phyloP scores from a whole-genome alignment of 73 alveolate genomes.

The Paramecium biaurelia region DNA sequence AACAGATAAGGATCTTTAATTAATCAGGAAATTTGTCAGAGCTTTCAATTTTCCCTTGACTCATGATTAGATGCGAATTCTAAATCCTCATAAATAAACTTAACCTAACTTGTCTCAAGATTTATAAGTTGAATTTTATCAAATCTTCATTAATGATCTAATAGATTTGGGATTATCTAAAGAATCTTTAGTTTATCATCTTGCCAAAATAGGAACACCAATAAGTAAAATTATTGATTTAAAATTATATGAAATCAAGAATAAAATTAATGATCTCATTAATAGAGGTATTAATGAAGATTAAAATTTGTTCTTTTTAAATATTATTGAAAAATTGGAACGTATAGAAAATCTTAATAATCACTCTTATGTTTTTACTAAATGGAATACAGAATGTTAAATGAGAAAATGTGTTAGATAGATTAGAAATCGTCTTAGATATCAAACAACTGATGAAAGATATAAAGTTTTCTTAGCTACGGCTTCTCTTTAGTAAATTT shows the following conservation, averaged over 20 bases:
- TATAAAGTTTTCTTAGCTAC: background rate
- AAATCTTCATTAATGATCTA: background rate
- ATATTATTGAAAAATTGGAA: background rate
- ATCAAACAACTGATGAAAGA: background rate
- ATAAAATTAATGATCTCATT: background rate
- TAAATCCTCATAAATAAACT: background rate
- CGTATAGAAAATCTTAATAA: background rate
- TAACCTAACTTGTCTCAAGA: background rate
- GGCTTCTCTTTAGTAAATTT: background rate
- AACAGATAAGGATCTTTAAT: background rate
- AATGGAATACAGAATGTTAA: background rate
- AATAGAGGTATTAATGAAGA: background rate
- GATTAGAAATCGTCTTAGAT: background rate
- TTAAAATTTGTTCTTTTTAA: background rate
- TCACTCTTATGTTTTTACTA: background rate
- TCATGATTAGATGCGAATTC: background rate
- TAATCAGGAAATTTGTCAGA: background rate
- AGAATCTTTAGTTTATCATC: background rate
- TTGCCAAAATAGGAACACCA: background rate
- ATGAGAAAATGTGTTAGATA: background rate
- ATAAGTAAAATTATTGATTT: background rate
- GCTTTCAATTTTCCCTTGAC: background rate
- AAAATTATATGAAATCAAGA: background rate
- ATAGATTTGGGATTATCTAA: background rate
- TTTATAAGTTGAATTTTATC: background rate